Percentiles rank a stretch among this genome's conserved stretches.
phyloP scores from a whole-genome alignment of 75 land plant species.

The Cryptomeria japonica region DNA sequence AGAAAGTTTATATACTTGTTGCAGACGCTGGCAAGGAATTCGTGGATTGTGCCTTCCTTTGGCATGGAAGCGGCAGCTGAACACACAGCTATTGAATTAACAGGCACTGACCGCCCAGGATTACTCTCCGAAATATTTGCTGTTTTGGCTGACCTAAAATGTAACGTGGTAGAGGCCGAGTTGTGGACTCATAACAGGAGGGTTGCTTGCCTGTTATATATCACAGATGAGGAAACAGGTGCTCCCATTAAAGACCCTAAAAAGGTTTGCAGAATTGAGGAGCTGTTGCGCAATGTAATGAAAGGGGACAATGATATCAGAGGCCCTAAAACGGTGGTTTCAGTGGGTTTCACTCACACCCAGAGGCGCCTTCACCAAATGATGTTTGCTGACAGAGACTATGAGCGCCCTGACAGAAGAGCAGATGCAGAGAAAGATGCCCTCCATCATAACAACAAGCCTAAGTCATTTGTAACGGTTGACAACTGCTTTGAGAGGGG shows the following conservation, averaged over 20 bases:
- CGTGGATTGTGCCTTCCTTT: not conserved
- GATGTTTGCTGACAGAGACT: slow-evolving; percentile 69
- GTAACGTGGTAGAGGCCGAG: slow-evolving; percentile 71
- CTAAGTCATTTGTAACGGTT: slow-evolving; percentile 51
- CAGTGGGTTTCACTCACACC: slow-evolving; percentile 46
- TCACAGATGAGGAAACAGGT: slow-evolving; percentile 47
- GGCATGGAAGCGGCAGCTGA: slow-evolving; percentile 7
- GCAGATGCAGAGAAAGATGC: not conserved
- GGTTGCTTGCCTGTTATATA: slow-evolving; percentile 60
- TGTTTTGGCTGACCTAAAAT: slow-evolving; percentile 55
- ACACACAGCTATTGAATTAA: slow-evolving; percentile 69
- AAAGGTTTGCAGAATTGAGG: slow-evolving; percentile 41
- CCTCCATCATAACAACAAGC: not conserved
- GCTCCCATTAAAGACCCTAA: slow-evolving; percentile 49
- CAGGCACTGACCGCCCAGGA: slow-evolving; percentile 82
- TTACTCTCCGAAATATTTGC: slow-evolving; percentile 81
- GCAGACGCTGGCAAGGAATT: slow-evolving; percentile 9
- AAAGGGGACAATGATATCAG: slow-evolving; percentile 41
- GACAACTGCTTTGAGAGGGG: slow-evolving; percentile 63
- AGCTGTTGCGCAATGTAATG: slow-evolving; percentile 57
- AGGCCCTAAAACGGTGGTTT: slow-evolving; percentile 46
- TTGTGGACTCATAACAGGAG: slow-evolving; percentile 85
- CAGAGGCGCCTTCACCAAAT: slow-evolving; percentile 79
- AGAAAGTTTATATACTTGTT: not conserved
- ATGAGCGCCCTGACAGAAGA: slow-evolving; percentile 26